A percentile compares a stretch with the other conserved stretches of the same genome.
phyloP scores from a whole-genome alignment of 1,139 yeast genomes.

The Spathaspora jeffriesii region DNA sequence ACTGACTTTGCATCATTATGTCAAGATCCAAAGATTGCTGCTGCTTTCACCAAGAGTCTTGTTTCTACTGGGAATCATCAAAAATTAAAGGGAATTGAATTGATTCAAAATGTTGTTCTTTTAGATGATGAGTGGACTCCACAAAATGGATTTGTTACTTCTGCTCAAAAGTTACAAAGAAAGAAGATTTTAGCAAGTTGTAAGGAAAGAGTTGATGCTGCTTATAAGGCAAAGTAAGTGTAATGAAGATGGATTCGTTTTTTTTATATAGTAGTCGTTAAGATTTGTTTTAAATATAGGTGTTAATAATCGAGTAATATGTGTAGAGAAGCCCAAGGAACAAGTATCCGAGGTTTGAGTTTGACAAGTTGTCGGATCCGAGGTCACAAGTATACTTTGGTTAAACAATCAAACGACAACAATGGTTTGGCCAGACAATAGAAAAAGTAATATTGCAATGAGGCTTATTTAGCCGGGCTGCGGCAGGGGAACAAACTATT shows the following conservation, averaged over 20 bases:
- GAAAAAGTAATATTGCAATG: neutral
- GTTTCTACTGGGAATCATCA: conserved; percentile 75
- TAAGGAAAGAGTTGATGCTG: conserved; percentile 56
- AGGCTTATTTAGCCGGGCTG: neutral
- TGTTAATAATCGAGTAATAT: neutral
- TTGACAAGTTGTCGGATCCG: neutral
- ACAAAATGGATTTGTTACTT: conserved; percentile 88
- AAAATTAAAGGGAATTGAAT: conserved; percentile 86
- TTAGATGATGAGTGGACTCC: conserved; percentile 98
- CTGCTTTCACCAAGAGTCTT: conserved; percentile 59
- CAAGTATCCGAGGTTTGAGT: neutral
- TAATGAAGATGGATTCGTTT: neutral
- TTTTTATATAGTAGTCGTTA: neutral
- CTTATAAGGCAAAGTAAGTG: conserved; percentile 32
- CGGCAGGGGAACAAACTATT: neutral
- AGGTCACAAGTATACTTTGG: neutral
- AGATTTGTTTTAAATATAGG: neutral
- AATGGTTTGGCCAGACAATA: neutral
- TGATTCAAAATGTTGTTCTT: conserved; percentile 75
- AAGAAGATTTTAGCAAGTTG: conserved; percentile 78
- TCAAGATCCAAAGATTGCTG: conserved; percentile 57
- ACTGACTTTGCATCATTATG: conserved; percentile 47
- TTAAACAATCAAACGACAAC: neutral
- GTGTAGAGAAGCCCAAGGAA: neutral
- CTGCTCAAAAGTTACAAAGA: conserved; percentile 97